These are phyloP conservation scores for Hypericum perforatum DNA, from an alignment of 345 rosid genomes.

Conservation along the genomic window DNA sequence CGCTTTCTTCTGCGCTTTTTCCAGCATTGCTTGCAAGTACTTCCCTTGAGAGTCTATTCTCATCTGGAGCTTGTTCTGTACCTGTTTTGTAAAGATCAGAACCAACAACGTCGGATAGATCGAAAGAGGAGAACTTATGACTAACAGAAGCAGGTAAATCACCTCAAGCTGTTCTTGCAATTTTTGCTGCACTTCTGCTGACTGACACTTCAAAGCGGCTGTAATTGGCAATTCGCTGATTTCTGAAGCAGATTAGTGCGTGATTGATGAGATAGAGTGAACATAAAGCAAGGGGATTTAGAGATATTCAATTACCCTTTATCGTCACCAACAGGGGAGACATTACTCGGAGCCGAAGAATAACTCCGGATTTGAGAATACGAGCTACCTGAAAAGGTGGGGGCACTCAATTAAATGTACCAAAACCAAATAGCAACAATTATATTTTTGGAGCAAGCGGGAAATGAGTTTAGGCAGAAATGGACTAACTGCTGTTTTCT, in stretches of 20 bases:
- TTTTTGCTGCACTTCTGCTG: slow-evolving; percentile 41
- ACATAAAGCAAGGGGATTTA: background rate
- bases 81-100: slow-evolving; percentile 27
- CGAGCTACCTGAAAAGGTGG: too few species aligned
- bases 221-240: slow-evolving; percentile 40
- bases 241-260: slow-evolving; percentile 5
- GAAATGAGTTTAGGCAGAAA: background rate
- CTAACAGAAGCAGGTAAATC: background rate
- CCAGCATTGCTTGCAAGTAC: slow-evolving; percentile 60
- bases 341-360: too few species aligned
- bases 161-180: slow-evolving; percentile 72
- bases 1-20: slow-evolving; percentile 62
- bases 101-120: background rate
- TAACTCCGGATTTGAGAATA: too few species aligned
- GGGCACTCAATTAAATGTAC: too few species aligned
- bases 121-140: too few species aligned
- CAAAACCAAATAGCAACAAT: slow-evolving; percentile 18
- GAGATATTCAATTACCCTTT: too few species aligned
- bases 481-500: slow-evolving; percentile 35
- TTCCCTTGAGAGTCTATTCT: slow-evolving; percentile 87
- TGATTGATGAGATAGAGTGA: background rate
- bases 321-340: too few species aligned
- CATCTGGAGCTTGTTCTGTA: slow-evolving; percentile 60
- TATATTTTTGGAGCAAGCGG: slow-evolving; percentile 35
- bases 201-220: slow-evolving; percentile 40